Conservation (phyloP, 1,139 yeast genomes). For the Taphrina populina region DNA sequence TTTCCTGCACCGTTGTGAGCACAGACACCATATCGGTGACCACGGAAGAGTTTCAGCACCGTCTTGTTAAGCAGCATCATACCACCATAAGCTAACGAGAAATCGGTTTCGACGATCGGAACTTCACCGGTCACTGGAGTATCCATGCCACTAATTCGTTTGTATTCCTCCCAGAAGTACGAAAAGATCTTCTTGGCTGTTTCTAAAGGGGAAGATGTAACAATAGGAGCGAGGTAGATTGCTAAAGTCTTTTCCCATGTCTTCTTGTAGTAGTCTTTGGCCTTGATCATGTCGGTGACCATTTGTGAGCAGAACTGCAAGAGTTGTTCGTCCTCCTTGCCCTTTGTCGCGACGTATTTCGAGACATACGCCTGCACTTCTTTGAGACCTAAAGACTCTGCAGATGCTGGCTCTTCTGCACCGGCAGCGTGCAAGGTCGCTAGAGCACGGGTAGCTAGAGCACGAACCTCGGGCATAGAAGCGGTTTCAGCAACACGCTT, state of each 20-base stretch:
- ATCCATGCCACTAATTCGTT: conserved; percentile 27
- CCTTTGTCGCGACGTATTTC: conserved; percentile 5
- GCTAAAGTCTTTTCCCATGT: conserved; percentile 32
- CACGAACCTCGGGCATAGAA: conserved; percentile 94
- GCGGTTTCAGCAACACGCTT: conserved; percentile 78
- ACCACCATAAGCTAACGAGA: conserved; percentile 98
- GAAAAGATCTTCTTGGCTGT: conserved; percentile 20
- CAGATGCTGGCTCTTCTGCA: conserved; percentile 31
- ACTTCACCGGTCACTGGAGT: conserved; percentile 26
- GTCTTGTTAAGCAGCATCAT: conserved; percentile 99
- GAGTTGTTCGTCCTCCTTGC: conserved; percentile 16
- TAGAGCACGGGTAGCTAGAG: conserved; percentile 81
- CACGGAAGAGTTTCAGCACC: conserved; percentile 98
- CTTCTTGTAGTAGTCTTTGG: conserved; percentile 27
- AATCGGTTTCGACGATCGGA: conserved; percentile 34
- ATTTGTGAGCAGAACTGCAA: conserved; percentile 9
- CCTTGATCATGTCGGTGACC: conserved; percentile 32
- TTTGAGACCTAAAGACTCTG: conserved; percentile 31
- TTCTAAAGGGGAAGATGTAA: conserved; percentile 13
- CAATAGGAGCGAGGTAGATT: conserved; percentile 27
- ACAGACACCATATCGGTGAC: conserved; percentile 97
- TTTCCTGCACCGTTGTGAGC: conserved; percentile 99
- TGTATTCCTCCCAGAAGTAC: conserved; percentile 29
- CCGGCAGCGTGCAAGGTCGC: conserved; percentile 34
- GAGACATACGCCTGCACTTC: conserved; percentile 28